Conservation (phyloP, 345 rosid genomes). For the Ceriops zippeliana region DNA sequence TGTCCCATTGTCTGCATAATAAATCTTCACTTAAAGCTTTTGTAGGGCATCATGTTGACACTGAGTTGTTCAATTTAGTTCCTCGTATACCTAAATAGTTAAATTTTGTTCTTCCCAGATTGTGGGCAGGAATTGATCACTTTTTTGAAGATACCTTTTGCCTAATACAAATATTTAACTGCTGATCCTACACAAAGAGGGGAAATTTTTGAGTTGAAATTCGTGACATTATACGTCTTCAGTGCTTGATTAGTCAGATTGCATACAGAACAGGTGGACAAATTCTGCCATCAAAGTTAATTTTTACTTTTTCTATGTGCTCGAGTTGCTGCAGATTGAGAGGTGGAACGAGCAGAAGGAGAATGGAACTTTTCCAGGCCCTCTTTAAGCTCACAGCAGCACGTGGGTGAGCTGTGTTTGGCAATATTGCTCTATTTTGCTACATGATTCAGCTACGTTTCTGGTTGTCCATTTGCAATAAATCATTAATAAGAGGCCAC, state of each 20-base stretch:
- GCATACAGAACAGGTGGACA: neutral
- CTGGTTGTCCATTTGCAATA: neutral
- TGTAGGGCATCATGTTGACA: too few relatives aligned
- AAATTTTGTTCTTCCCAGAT: too few relatives aligned
- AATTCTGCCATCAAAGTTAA: neutral
- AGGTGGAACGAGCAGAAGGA: conserved; percentile 91
- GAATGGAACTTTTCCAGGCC: conserved; percentile 76
- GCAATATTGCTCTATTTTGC: neutral
- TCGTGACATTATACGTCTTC: neutral
- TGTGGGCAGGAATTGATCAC: too few relatives aligned
- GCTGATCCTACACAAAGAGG: too few relatives aligned
- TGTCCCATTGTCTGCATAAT: neutral
- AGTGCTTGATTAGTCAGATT: neutral
- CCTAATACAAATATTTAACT: too few relatives aligned
- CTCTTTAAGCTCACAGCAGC: conserved; percentile 40
- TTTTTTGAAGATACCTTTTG: too few relatives aligned
- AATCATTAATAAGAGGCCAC: neutral
- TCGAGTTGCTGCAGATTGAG: conserved; percentile 41
- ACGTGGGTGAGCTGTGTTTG: neutral
- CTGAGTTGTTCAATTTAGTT: too few relatives aligned
- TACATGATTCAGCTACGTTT: neutral
- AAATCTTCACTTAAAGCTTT: too few relatives aligned
- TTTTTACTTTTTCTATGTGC: neutral
- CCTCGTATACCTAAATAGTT: too few relatives aligned
- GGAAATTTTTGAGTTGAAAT: neutral